These are phyloP conservation scores for Juncus inflexus DNA, from an alignment of 176 grass and related monocot genomes.

Conservation along the genomic window DNA sequence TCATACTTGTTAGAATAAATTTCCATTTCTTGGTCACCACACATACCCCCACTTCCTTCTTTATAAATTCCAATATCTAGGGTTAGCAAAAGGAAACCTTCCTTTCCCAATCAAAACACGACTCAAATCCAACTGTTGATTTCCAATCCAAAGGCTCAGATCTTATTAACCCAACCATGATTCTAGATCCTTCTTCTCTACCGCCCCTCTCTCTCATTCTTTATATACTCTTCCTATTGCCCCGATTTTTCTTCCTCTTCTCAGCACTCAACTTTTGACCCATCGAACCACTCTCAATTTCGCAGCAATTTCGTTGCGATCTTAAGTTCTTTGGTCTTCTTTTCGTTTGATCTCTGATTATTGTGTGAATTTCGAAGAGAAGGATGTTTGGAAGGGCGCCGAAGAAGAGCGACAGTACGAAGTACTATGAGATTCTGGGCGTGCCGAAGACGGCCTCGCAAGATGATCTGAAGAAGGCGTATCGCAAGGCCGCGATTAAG, in stretches of 20 bases:
- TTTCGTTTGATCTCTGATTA: not conserved
- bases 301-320: slow-evolving; percentile 11
- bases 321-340: not conserved
- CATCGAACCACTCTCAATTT: slow-evolving; percentile 11
- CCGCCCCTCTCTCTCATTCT: slow-evolving; percentile 10
- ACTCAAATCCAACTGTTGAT: not conserved
- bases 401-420: slow-evolving; percentile 98
- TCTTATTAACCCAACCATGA: not conserved
- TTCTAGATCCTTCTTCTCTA: slow-evolving; percentile 35
- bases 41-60: slow-evolving; percentile 1
- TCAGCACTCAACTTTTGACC: slow-evolving; percentile 12
- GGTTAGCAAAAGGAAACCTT: slow-evolving; percentile 22
- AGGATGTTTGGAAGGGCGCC: slow-evolving; percentile 92
- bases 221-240: slow-evolving; percentile 13
- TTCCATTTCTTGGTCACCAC: slow-evolving; percentile 12
- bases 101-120: slow-evolving; percentile 2
- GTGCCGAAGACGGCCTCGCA: slow-evolving; percentile 82
- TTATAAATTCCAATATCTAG: slow-evolving; percentile 17
- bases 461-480: slow-evolving; percentile 99
- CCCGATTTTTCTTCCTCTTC: not conserved
- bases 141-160: slow-evolving; percentile 11
- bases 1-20: not conserved
- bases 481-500: slow-evolving; percentile 99
- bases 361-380: slow-evolving; percentile 1
- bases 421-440: slow-evolving; percentile 97